Conservation (phyloP, 1,284 basidiomycete genomes). For the Schizophyllum amplum region DNA sequence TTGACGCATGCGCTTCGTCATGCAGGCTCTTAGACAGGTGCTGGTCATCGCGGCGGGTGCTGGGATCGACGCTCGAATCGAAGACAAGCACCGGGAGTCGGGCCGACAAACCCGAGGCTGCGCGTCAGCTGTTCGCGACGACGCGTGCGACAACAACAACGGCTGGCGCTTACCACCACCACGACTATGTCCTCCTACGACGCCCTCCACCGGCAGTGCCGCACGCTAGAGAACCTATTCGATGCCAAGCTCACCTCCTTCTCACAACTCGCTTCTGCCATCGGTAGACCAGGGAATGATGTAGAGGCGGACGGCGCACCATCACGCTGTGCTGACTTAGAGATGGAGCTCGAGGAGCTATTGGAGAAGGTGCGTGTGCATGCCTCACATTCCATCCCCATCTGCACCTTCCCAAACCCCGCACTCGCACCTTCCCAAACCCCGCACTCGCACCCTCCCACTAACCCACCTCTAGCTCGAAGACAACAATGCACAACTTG, state of each 20-base stretch:
- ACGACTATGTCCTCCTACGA: conserved; percentile 39
- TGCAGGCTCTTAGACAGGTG: neutral
- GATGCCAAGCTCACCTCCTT: conserved; percentile 88
- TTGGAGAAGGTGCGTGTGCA: conserved; percentile 68
- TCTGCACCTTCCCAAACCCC: neutral
- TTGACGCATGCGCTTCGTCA: neutral
- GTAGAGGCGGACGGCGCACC: conserved; percentile 62
- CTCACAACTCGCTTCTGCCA: conserved; percentile 73
- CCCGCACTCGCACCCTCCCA: too few species aligned
- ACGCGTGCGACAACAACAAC: neutral
- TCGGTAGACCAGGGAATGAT: conserved; percentile 58
- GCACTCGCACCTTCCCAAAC: conserved; percentile 9
- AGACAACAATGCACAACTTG: conserved; percentile 76
- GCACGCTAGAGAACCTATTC: conserved; percentile 86
- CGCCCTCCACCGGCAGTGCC: conserved; percentile 76
- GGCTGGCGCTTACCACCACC: neutral
- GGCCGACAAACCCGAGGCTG: neutral
- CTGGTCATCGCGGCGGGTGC: neutral
- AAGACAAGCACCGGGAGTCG: neutral
- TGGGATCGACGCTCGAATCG: neutral
- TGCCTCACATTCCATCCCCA: neutral
- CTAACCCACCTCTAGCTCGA: too few species aligned
- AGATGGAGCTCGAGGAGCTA: conserved; percentile 81
- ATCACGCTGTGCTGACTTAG: conserved; percentile 73
- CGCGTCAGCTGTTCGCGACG: too few species aligned